Evolutionary conservation across 1,284 basidiomycete species (phyloP).

Genomic region (Chalciporus sp.): DNA sequence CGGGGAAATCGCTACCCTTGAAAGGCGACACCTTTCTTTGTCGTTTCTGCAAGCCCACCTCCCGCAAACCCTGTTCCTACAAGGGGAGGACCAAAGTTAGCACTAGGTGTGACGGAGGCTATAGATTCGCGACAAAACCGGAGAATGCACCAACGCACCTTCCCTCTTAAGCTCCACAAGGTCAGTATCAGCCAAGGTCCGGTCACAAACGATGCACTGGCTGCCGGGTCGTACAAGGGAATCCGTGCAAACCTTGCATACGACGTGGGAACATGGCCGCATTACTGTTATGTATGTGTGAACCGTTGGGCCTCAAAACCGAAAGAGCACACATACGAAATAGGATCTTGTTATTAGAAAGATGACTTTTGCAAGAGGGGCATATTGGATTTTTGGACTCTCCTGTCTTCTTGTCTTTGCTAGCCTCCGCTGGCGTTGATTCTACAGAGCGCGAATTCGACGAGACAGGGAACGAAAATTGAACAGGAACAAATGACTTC

Average conservation of each 20-base stretch:
- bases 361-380: conserved; percentile 83
- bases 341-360: conserved; percentile 77
- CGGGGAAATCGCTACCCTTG: conserved; percentile 53
- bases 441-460: conserved; percentile 41
- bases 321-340: conserved; percentile 54
- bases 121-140: background rate
- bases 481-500: conserved; percentile 76
- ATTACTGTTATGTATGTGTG: conserved; percentile 49
- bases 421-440: conserved; percentile 44
- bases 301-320: background rate
- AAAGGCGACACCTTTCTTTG: conserved; percentile 72
- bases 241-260: conserved; percentile 86
- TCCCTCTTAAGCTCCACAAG: conserved; percentile 80
- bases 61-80: conserved; percentile 87
- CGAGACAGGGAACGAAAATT: conserved; percentile 60
- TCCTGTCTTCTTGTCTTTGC: conserved; percentile 45
- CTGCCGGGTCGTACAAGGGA: conserved; percentile 73
- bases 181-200: conserved; percentile 59
- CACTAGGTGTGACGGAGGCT: background rate
- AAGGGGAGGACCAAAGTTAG: conserved; percentile 9
- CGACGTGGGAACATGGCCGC: conserved; percentile 82
- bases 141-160: conserved; percentile 48
- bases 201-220: conserved; percentile 85
- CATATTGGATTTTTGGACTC: conserved; percentile 70
- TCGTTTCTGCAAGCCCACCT: conserved; percentile 86